Evolutionary conservation across 1,284 basidiomycete genomes (phyloP).

Genomic region (Ganoderma lucidum): DNA sequence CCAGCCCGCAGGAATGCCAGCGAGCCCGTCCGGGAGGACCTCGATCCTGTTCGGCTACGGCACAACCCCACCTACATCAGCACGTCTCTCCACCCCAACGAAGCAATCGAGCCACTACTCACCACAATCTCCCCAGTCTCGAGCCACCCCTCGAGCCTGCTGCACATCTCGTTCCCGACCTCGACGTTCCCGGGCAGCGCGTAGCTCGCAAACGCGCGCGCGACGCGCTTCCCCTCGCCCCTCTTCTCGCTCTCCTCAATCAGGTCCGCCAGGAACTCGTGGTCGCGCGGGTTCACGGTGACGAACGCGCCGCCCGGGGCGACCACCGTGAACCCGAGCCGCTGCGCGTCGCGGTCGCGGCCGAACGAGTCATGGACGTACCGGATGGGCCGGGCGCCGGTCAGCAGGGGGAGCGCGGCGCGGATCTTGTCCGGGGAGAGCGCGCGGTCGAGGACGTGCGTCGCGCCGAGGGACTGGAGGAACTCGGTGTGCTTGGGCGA

Average conservation of each 20-base stretch:
- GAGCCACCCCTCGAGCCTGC: constrained; percentile 19
- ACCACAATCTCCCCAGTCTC: constrained; percentile 20
- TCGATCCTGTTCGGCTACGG: constrained; percentile 42
- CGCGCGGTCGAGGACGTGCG: constrained; percentile 21
- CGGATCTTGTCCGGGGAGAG: neutral
- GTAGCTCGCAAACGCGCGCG: constrained; percentile 8
- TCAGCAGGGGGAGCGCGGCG: neutral
- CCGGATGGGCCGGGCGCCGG: constrained; percentile 11
- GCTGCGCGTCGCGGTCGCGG: constrained; percentile 24
- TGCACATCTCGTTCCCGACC: constrained; percentile 16
- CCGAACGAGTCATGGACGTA: constrained; percentile 38
- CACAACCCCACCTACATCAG: neutral
- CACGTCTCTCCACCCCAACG: neutral
- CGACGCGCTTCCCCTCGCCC: constrained; percentile 17
- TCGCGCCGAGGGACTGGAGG: constrained; percentile 37
- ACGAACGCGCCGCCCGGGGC: constrained; percentile 34
- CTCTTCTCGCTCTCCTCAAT: constrained; percentile 16
- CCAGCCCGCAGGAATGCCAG: constrained; percentile 52
- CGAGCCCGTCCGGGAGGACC: constrained; percentile 53
- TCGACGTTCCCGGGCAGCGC: neutral
- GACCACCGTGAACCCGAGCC: constrained; percentile 34
- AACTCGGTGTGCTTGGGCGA: constrained; percentile 54
- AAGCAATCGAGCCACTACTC: neutral
- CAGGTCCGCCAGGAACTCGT: neutral
- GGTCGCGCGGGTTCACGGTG: neutral